These are phyloP conservation scores for Sphagnum magellanicum DNA, from an alignment of 228 moss, liverwort and hornwort genomes.

Conservation along the genomic window DNA sequence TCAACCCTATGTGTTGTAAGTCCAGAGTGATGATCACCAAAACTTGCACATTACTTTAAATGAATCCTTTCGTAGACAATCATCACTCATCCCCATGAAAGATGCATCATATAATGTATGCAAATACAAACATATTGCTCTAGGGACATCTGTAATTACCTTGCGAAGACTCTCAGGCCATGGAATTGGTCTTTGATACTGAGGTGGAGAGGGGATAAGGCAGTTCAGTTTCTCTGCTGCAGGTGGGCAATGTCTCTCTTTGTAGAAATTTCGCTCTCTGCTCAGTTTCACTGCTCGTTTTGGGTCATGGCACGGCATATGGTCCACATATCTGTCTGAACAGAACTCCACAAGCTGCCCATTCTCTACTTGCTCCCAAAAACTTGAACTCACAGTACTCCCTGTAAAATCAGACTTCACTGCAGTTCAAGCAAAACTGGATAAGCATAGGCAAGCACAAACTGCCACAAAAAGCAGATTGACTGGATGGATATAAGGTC, in stretches of 20 bases:
- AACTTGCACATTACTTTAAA: background rate
- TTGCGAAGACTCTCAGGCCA: slow-evolving; percentile 76
- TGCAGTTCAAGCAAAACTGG: too few relatives aligned
- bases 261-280: slow-evolving; percentile 1
- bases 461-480: too few relatives aligned
- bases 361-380: slow-evolving; percentile 5
- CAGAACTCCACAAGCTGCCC: slow-evolving; percentile 1
- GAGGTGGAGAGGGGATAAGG: slow-evolving; percentile 54
- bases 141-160: slow-evolving; percentile 10
- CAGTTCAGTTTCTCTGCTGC: slow-evolving; percentile 45
- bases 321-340: background rate
- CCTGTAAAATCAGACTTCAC: too few relatives aligned
- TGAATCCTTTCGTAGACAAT: too few relatives aligned
- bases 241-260: slow-evolving; percentile 71
- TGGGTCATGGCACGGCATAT: slow-evolving; percentile 9
- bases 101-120: too few relatives aligned
- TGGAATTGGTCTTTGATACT: slow-evolving; percentile 57
- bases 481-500: too few relatives aligned
- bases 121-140: too few relatives aligned
- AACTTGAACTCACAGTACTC: background rate
- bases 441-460: too few relatives aligned
- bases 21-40: background rate
- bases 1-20: background rate
- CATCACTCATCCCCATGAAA: background rate
- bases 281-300: slow-evolving; percentile 1